Conservation (phyloP, 2,329 filamentous ascomycete genomes). For the Arthrobotrys iridis region DNA sequence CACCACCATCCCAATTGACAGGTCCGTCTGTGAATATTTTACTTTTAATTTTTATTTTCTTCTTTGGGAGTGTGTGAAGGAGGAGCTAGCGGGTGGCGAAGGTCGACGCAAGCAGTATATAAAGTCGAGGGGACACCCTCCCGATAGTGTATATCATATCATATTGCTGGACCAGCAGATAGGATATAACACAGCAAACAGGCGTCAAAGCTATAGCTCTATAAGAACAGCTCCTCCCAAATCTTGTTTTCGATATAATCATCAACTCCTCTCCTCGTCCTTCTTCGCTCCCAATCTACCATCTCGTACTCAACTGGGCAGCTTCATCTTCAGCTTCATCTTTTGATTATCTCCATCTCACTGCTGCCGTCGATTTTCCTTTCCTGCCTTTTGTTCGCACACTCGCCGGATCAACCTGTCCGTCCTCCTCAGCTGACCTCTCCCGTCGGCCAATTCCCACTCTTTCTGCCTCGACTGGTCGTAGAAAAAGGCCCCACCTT, state of each 20-base stretch:
- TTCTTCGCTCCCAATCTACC: not conserved
- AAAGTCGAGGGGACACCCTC: too few species aligned
- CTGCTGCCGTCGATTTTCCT: not conserved
- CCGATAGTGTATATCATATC: too few species aligned
- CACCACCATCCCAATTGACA: not conserved
- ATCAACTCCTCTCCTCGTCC: not conserved
- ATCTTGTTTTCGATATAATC: constrained; percentile 3
- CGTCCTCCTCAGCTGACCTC: constrained; percentile 20
- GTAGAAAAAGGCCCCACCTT: not conserved
- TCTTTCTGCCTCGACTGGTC: constrained; percentile 21
- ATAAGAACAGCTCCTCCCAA: too few species aligned
- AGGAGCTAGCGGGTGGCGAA: not conserved
- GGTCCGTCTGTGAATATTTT: not conserved
- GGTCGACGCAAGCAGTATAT: constrained; percentile 22
- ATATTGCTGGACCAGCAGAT: too few species aligned
- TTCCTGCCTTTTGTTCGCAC: constrained; percentile 16
- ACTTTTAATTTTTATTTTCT: not conserved
- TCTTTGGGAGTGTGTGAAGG: not conserved
- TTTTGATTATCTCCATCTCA: not conserved
- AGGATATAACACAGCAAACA: too few species aligned
- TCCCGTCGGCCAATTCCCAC: constrained; percentile 30
- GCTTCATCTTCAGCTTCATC: not conserved
- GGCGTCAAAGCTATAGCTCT: too few species aligned
- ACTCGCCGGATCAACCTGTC: constrained; percentile 26
- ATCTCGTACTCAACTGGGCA: not conserved